Evolutionary conservation across 2,329 filamentous ascomycete genomes (phyloP).

Genomic region (Xylariaceae sp.): DNA sequence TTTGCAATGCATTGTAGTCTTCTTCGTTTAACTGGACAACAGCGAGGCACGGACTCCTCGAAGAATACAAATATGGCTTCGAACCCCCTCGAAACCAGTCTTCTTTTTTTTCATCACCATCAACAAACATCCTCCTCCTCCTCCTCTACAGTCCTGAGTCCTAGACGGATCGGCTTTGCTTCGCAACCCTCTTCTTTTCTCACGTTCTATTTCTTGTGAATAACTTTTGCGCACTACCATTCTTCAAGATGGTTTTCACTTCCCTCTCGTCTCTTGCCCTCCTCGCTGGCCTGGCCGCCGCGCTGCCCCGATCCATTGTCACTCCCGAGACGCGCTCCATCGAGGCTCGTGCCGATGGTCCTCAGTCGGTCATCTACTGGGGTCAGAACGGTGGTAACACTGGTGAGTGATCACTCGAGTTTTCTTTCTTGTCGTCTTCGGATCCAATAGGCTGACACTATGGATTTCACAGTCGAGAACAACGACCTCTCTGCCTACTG

Average conservation of each 20-base stretch:
- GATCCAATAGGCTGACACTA: neutral
- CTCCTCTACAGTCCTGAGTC: constrained; percentile 14
- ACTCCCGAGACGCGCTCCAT: no score
- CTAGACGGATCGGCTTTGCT: constrained; percentile 21
- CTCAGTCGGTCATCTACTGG: constrained; percentile 34
- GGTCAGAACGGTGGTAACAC: constrained; percentile 32
- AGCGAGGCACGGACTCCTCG: neutral
- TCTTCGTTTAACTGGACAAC: neutral
- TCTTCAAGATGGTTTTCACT: constrained; percentile 22
- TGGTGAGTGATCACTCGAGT: constrained; percentile 8
- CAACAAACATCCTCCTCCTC: constrained; percentile 14
- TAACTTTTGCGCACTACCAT: constrained; percentile 18
- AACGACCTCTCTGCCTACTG: constrained; percentile 38
- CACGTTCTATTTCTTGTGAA: constrained; percentile 17
- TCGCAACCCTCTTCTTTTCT: neutral
- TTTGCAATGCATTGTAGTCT: no score
- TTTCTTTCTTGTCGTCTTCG: neutral
- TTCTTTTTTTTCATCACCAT: neutral
- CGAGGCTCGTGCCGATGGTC: constrained; percentile 17
- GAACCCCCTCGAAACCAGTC: constrained; percentile 5
- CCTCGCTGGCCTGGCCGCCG: constrained; percentile 20
- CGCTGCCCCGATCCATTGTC: constrained; percentile 18
- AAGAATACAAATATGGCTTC: constrained; percentile 19
- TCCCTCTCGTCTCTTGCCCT: constrained; percentile 21
- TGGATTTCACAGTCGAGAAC: constrained; percentile 27